Conservation (phyloP, 768 basidiomycete genomes). For the Agrocybe pediades region DNA sequence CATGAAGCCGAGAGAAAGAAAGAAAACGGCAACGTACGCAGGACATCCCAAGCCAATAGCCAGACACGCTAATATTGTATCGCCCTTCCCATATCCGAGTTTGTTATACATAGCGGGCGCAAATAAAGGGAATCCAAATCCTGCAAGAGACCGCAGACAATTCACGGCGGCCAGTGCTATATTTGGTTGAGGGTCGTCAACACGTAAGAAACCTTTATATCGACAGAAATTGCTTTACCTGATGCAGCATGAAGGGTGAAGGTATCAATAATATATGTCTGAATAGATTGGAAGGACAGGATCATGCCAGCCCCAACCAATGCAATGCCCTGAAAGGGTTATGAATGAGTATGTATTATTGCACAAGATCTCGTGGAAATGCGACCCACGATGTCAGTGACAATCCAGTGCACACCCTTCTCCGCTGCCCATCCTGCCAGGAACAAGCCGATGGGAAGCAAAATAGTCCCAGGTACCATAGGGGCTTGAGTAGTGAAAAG, state of each 20-base stretch:
- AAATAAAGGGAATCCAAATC: slow-evolving; percentile 79
- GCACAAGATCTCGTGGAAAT: not conserved
- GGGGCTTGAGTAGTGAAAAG: slow-evolving; percentile 45
- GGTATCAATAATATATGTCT: slow-evolving; percentile 68
- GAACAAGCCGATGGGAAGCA: slow-evolving; percentile 68
- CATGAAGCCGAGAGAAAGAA: not conserved
- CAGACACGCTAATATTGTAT: slow-evolving; percentile 61
- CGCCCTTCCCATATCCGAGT: slow-evolving; percentile 71
- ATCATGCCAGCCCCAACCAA: slow-evolving; percentile 60
- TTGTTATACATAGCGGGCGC: slow-evolving; percentile 65
- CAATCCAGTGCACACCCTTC: slow-evolving; percentile 65
- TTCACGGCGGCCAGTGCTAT: slow-evolving; percentile 66
- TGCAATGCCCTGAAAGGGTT: slow-evolving; percentile 47
- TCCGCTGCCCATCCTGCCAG: slow-evolving; percentile 74
- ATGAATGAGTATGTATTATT: slow-evolving; percentile 1
- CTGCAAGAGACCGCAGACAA: slow-evolving; percentile 63
- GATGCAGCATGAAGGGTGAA: slow-evolving; percentile 72
- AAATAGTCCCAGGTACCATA: slow-evolving; percentile 57
- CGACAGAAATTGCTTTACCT: slow-evolving; percentile 39
- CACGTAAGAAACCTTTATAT: too few species aligned
- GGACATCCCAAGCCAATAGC: slow-evolving; percentile 66
- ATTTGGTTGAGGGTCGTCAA: not conserved
- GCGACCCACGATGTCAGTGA: slow-evolving; percentile 58
- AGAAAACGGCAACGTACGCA: slow-evolving; percentile 34
- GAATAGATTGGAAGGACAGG: slow-evolving; percentile 60